Conservation (phyloP, 371 early-diverging fungal genomes). For the Dinochytrium kinnereticum region DNA sequence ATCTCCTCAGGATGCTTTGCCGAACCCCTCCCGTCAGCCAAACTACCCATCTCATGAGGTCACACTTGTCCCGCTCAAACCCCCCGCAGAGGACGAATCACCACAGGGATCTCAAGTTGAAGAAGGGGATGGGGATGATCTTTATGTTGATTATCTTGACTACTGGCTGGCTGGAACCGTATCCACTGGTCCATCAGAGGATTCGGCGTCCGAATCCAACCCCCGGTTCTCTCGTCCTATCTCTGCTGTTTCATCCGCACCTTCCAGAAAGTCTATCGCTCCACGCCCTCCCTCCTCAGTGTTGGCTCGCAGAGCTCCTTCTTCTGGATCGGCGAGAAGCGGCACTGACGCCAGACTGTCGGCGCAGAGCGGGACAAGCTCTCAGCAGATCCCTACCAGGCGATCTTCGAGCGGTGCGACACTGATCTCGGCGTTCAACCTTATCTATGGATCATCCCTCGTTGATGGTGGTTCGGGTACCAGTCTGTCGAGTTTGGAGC, state of each 20-base stretch:
- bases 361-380: background rate
- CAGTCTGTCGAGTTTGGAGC: background rate
- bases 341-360: background rate
- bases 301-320: background rate
- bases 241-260: slow-evolving; percentile 5
- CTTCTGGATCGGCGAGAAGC: background rate
- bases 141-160: slow-evolving; percentile 11
- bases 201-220: background rate
- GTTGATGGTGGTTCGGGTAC: background rate
- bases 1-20: too few relatives aligned
- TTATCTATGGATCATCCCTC: background rate
- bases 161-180: slow-evolving; percentile 7
- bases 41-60: background rate
- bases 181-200: background rate
- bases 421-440: slow-evolving; percentile 13
- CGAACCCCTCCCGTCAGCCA: too few relatives aligned
- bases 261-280: background rate
- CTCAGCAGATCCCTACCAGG: background rate
- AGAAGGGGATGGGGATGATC: background rate
- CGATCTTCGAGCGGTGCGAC: background rate
- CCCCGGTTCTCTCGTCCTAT: background rate
- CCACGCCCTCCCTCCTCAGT: slow-evolving; percentile 4
- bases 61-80: background rate
- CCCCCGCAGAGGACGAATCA: background rate
- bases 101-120: background rate